phyloP scores from a whole-genome alignment of 2,329 filamentous ascomycete genomes.

The Pyrenophora seminiperda region DNA sequence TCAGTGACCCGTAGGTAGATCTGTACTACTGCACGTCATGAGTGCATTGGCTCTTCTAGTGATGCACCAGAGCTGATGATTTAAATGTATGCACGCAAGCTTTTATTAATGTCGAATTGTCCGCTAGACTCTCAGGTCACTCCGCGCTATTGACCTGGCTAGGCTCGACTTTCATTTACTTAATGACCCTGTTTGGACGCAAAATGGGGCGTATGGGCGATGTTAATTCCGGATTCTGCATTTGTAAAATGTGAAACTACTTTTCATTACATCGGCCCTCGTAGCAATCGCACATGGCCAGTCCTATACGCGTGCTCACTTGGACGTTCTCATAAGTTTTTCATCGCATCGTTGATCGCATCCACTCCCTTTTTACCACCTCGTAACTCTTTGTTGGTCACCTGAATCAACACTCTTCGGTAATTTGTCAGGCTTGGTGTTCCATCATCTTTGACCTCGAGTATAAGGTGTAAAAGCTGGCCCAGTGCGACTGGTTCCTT shows the following conservation, averaged over 20 bases:
- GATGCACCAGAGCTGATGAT: not conserved
- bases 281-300: not conserved
- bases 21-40: not conserved
- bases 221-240: too few species aligned
- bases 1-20: constrained; percentile 3
- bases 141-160: not conserved
- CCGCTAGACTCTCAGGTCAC: not conserved
- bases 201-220: too few species aligned
- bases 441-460: constrained; percentile 56
- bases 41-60: not conserved
- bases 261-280: not conserved
- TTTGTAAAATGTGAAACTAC: too few species aligned
- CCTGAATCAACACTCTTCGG: constrained; percentile 51
- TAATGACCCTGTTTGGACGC: too few species aligned
- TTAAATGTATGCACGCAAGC: not conserved
- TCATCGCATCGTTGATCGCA: not conserved
- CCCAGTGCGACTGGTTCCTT: constrained; percentile 48
- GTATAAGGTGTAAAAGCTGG: constrained; percentile 56
- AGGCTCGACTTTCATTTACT: too few species aligned
- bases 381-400: constrained; percentile 37
- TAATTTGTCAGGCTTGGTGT: constrained; percentile 55
- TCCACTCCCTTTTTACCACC: constrained; percentile 20
- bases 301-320: not conserved
- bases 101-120: not conserved
- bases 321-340: constrained; percentile 1